Evolutionary conservation across 441 rosid species (phyloP), one percentile per base, ranked within the genome.

Genomic region (Adansonia rubrostipa): DNA sequence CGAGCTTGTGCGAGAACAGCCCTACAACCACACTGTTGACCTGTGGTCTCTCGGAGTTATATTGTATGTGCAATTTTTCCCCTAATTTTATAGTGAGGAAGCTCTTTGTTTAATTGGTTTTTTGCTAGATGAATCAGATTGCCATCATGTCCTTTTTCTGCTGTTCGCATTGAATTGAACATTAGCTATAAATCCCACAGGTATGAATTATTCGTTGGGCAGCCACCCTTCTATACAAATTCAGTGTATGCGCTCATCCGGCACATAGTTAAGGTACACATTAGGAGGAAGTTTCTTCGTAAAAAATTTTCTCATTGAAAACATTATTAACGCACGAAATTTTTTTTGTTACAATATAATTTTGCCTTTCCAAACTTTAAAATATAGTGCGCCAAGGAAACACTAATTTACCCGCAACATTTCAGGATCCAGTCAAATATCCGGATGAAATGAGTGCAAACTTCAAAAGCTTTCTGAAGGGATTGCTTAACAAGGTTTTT

Each of bases 31-130:
- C 87, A 93, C 98, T 84, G 99, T 92, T 75, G 99, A 96, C 80
- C 84, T 96, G 67, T 96, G 99, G 99, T 96, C 99, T 54, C 98
- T 96, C 81, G 99, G 99, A 76, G 98, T 96, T 81, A 96, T 96
- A 89, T 78, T 96, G 98, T 96, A 93, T 10, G 93, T 84, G 71
- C 57, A 63, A 24, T 6, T 62, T 17, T 68, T 66, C 60, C 33
- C 57, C 56, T 79, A 45, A 61, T 61, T 70, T 51, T 48, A 9
- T 14, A 24, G 33, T 54, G 33, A 73, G 22, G 45, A 24, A 33
- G 36, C 36, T 42, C 47, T 42, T 53, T 36, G 36, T 33, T 33
- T 56, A 44, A 45, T 24, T 71, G 71, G 77, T 22, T 3, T 36
- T 58, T 74, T 74, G 15, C 57, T 73, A 71, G 48, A 53, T n/a